Evolutionary conservation across 176 grass and related monocot species (phyloP).

Genomic region (Rhynchospora pubera): DNA sequence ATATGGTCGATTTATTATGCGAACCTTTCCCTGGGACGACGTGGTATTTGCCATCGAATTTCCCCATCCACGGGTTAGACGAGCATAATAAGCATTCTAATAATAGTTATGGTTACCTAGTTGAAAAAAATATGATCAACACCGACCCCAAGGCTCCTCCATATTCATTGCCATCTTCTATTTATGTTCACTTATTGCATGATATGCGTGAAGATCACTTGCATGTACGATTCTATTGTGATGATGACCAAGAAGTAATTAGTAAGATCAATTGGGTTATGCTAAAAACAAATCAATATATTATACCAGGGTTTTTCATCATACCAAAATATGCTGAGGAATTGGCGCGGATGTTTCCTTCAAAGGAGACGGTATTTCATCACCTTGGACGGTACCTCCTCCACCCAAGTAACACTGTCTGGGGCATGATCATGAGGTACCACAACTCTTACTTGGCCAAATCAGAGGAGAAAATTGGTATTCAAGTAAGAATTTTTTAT

Average conservation of each 20-base stretch:
- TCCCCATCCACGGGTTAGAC: constrained; percentile 29
- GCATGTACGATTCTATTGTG: constrained; percentile 49
- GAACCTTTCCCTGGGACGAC: constrained; percentile 49
- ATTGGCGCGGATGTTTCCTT: constrained; percentile 55
- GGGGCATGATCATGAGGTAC: constrained; percentile 39
- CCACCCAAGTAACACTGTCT: constrained; percentile 52
- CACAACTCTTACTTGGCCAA: constrained; percentile 40
- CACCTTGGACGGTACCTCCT: constrained; percentile 53
- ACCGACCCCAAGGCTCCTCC: constrained; percentile 3
- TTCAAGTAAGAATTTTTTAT: constrained; percentile 31
- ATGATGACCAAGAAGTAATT: constrained; percentile 45
- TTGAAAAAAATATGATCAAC: not conserved
- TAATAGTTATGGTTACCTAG: constrained; percentile 33
- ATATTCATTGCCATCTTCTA: constrained; percentile 31
- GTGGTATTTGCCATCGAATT: constrained; percentile 38
- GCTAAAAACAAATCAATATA: constrained; percentile 51
- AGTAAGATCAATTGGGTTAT: constrained; percentile 51
- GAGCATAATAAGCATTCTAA: not conserved
- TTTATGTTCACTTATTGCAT: constrained; percentile 37
- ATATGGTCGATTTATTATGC: constrained; percentile 37
- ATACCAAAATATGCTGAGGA: constrained; percentile 47
- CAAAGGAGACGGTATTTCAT: constrained; percentile 44
- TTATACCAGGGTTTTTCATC: constrained; percentile 38
- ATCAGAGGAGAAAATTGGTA: constrained; percentile 36
- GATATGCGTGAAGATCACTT: constrained; percentile 19